These are phyloP conservation scores for Rubus parviflorus DNA, from an alignment of 306 rosid genomes.

Conservation along the genomic window DNA sequence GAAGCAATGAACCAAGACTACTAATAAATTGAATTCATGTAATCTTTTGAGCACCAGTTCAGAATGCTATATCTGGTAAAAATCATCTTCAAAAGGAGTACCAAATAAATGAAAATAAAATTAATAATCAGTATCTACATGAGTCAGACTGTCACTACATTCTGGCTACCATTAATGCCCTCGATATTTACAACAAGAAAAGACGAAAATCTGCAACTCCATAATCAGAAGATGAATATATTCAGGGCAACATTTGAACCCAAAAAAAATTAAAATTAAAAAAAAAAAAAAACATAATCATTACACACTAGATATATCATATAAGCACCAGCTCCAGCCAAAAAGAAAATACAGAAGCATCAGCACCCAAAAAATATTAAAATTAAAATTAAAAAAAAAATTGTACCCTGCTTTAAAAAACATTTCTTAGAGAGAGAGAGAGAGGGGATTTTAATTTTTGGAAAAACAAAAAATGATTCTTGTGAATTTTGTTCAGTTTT, in stretches of 20 bases:
- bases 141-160: neutral
- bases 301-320: neutral
- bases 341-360: conserved; percentile 2
- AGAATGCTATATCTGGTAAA: conserved; percentile 1
- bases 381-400: neutral
- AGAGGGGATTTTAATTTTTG: neutral
- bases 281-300: neutral
- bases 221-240: neutral
- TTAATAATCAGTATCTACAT: neutral
- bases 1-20: neutral
- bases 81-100: neutral
- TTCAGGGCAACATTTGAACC: conserved; percentile 6
- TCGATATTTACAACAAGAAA: neutral
- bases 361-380: neutral
- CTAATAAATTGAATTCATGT: neutral
- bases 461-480: neutral
- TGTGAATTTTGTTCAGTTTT: neutral
- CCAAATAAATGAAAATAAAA: neutral
- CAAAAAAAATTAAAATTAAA: neutral
- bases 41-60: neutral
- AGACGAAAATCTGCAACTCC: neutral
- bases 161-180: neutral
- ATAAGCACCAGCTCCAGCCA: conserved; percentile 4
- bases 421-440: neutral
- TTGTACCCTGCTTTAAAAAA: neutral